Evolutionary conservation across 1,139 yeast species (phyloP).

Genomic region (Suhomyces coccinellae): DNA sequence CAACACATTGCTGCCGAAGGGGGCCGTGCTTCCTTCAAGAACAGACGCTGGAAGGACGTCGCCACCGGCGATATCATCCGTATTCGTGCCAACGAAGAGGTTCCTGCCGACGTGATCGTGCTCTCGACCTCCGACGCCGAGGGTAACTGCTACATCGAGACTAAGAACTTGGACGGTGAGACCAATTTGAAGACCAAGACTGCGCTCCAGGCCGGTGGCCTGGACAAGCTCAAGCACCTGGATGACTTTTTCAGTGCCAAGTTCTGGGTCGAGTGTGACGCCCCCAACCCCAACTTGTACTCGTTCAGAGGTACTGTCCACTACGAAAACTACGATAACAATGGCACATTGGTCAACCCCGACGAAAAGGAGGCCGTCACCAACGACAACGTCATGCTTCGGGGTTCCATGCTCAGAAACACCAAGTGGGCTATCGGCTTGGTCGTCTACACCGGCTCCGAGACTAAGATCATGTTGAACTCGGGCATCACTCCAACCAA

Average conservation of each 20-base stretch:
- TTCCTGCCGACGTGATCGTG: slow-evolving; percentile 87
- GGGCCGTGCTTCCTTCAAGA: slow-evolving; percentile 51
- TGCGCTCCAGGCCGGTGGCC: slow-evolving; percentile 69
- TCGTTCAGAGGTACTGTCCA: slow-evolving; percentile 83
- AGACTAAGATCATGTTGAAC: slow-evolving; percentile 89
- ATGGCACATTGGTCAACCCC: slow-evolving; percentile 36
- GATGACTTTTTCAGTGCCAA: slow-evolving; percentile 71
- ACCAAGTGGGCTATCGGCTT: slow-evolving; percentile 93
- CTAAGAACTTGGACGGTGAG: slow-evolving; percentile 95
- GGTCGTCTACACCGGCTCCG: slow-evolving; percentile 86
- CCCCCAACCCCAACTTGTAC: slow-evolving; percentile 83
- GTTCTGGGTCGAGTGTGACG: slow-evolving; percentile 88
- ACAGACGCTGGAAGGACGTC: slow-evolving; percentile 84
- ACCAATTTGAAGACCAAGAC: slow-evolving; percentile 84
- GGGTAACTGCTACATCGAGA: slow-evolving; percentile 90
- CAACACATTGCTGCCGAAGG: slow-evolving; percentile 19
- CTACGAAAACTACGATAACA: slow-evolving; percentile 50
- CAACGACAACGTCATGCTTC: slow-evolving; percentile 74
- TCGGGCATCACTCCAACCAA: slow-evolving; percentile 93
- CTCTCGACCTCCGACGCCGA: slow-evolving; percentile 83
- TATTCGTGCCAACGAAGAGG: slow-evolving; percentile 81
- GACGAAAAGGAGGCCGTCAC: slow-evolving; percentile 72
- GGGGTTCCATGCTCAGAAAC: slow-evolving; percentile 92
- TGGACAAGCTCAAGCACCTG: slow-evolving; percentile 56
- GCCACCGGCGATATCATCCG: slow-evolving; percentile 88